These are phyloP conservation scores for Melanopsichium pennsylvanicum DNA, from an alignment of 1,284 basidiomycete genomes.

Conservation along the genomic window DNA sequence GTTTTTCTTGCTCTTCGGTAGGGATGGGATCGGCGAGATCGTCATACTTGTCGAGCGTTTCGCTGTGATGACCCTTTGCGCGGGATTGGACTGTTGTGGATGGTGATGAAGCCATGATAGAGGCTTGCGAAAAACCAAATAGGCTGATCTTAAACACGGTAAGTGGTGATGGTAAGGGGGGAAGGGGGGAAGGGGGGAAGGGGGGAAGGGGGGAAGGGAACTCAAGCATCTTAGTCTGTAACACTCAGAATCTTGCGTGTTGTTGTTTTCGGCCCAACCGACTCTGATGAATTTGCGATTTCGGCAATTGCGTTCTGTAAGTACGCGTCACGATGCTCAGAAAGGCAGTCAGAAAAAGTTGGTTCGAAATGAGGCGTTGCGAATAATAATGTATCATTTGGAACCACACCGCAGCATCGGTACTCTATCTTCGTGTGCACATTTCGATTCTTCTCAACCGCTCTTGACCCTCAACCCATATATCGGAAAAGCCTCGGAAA, in stretches of 20 bases:
- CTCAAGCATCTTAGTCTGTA: not conserved
- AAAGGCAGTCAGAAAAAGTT: too few species aligned
- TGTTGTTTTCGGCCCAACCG: too few species aligned
- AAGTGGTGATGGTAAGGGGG: conserved; percentile 1
- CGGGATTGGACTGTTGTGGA: conserved; percentile 12
- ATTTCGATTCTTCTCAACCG: too few species aligned
- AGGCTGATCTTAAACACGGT: too few species aligned
- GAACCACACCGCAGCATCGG: too few species aligned
- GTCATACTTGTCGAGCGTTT: conserved; percentile 49
- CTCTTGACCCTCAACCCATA: too few species aligned
- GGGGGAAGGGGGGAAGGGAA: not conserved
- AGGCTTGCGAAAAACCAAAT: too few species aligned
- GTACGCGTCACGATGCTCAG: conserved; percentile 22
- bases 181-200: not conserved
- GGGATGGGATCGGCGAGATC: conserved; percentile 43
- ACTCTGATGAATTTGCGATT: too few species aligned
- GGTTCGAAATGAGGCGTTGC: too few species aligned
- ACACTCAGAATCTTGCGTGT: not conserved
- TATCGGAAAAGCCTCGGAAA: too few species aligned
- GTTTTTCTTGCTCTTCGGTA: conserved; percentile 54
- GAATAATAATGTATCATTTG: too few species aligned
- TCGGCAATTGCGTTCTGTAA: conserved; percentile 16
- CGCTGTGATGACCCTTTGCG: conserved; percentile 22
- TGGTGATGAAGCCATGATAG: conserved; percentile 9
- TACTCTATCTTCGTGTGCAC: too few species aligned